These are phyloP conservation scores for Globisporangium radiosum DNA, from an alignment of 352 stramenopile genomes.

Conservation along the genomic window DNA sequence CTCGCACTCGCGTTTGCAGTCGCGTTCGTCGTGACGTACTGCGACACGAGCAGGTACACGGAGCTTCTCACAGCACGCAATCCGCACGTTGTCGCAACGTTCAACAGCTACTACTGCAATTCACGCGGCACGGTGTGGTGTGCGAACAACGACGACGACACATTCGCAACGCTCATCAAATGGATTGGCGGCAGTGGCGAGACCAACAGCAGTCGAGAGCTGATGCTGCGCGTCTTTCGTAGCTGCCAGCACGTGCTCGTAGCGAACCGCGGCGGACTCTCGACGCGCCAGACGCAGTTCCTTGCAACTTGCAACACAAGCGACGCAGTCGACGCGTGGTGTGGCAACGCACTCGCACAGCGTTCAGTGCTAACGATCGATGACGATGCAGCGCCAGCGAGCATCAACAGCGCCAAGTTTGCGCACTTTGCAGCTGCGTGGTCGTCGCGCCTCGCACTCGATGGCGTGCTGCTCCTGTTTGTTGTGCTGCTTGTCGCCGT, in stretches of 20 bases:
- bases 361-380: too few relatives aligned
- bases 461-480: background rate
- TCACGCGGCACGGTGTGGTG: conserved; percentile 1
- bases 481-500: background rate
- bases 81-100: background rate
- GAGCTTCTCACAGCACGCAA: background rate
- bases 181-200: background rate
- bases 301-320: conserved; percentile 4
- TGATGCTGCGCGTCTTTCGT: background rate
- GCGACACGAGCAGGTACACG: background rate
- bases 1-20: background rate
- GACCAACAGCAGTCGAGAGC: background rate
- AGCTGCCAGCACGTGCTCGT: conserved; percentile 4
- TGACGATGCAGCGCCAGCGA: background rate
- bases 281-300: background rate
- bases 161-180: background rate
- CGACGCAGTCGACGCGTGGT: conserved; percentile 5
- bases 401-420: conserved; percentile 3
- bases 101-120: conserved; percentile 5
- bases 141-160: background rate
- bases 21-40: background rate
- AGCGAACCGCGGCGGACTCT: conserved; percentile 1
- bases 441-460: background rate
- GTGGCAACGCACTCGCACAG: background rate
- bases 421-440: conserved; percentile 2